A percentile compares a stretch with the other conserved stretches of the same genome.
Conservation (phyloP, 2,329 filamentous ascomycete species). For the Ceratocystis huliohia region DNA sequence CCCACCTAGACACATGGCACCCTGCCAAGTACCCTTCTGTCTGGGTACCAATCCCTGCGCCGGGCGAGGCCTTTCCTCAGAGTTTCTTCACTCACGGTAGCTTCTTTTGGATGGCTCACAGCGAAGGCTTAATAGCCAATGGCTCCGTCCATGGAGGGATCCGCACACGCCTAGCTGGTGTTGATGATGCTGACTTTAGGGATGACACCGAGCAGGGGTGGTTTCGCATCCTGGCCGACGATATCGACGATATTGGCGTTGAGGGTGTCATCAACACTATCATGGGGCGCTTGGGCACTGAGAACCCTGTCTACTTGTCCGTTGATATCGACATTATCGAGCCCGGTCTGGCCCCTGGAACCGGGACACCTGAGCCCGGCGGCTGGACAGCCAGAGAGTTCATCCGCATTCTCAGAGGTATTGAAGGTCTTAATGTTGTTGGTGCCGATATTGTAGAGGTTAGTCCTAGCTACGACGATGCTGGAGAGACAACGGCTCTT, state of each 20-base stretch:
- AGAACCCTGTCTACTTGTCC: constrained; percentile 67
- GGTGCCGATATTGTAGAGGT: constrained; percentile 88
- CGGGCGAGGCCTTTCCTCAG: constrained; percentile 26
- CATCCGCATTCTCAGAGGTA: constrained; percentile 66
- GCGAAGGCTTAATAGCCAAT: constrained; percentile 68
- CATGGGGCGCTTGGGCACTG: constrained; percentile 55
- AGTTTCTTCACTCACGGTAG: constrained; percentile 70
- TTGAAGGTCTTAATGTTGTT: constrained; percentile 73
- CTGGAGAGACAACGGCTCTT: constrained; percentile 62
- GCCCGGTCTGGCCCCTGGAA: constrained; percentile 54
- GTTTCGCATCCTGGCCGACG: constrained; percentile 64
- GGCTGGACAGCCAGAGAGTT: constrained; percentile 86
- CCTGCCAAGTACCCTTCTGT: constrained; percentile 65
- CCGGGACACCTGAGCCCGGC: constrained; percentile 78
- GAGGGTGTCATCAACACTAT: constrained; percentile 59
- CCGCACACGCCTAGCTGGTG: constrained; percentile 57
- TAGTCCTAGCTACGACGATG: constrained; percentile 66
- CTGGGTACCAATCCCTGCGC: constrained; percentile 45
- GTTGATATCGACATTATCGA: constrained; percentile 79
- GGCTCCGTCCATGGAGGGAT: constrained; percentile 69
- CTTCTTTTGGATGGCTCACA: constrained; percentile 81
- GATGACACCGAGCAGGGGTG: constrained; percentile 62
- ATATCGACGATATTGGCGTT: constrained; percentile 72
- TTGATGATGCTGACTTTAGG: constrained; percentile 51
- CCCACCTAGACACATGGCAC: constrained; percentile 76